phyloP scores from a whole-genome alignment of 2,329 filamentous ascomycete species.

The Sporothrix inflata region DNA sequence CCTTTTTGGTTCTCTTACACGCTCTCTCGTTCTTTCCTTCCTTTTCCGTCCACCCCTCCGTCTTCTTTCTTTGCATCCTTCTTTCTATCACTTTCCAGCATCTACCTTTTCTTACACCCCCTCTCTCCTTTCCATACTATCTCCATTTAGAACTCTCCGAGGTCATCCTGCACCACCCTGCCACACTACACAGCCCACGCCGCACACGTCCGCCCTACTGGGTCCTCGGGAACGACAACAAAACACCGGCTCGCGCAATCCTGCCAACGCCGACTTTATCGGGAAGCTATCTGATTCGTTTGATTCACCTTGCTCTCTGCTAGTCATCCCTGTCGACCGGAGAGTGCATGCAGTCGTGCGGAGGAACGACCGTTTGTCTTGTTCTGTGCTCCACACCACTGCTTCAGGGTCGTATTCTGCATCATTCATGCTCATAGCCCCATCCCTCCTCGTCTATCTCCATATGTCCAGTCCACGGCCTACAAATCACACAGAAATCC shows the following conservation, averaged over 20 bases:
- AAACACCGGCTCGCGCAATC: not conserved
- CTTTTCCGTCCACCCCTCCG: not conserved
- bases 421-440: not conserved
- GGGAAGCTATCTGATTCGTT: constrained; percentile 26
- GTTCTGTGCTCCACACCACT: not conserved
- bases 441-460: not conserved
- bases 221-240: not conserved
- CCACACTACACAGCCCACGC: not conserved
- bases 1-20: not conserved
- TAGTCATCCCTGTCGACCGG: not conserved
- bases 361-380: not conserved
- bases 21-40: not conserved
- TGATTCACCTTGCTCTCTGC: not conserved
- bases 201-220: not conserved
- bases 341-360: not conserved
- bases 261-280: not conserved
- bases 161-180: not conserved
- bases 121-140: not conserved
- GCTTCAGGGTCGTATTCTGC: not conserved
- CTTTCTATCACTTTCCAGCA: not conserved
- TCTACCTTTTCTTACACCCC: not conserved
- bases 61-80: not conserved
- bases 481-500: too few relatives aligned
- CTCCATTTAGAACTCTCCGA: not conserved
- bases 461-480: too few relatives aligned